Evolutionary conservation across 2,329 filamentous ascomycete genomes (phyloP), one percentile per base, ranked within the genome.

Genomic region (Sordariomycetes sp.): DNA sequence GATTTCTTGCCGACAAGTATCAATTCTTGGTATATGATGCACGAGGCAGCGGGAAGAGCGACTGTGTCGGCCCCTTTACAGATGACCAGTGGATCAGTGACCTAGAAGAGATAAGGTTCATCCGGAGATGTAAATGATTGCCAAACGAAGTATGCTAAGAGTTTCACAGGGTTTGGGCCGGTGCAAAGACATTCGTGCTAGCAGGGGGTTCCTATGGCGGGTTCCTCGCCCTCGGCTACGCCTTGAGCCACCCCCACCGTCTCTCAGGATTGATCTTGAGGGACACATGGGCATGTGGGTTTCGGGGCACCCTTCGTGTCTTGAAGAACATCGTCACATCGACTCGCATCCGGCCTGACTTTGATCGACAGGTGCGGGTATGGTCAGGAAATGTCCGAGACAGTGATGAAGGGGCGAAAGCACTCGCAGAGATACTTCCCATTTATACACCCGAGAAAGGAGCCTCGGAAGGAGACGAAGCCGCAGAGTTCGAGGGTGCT

Each of bases 121-220:
- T 34, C 19, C 21, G 12, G 7, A 14, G 10, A 12, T 11, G 8
- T 19, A 19, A n/a, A 21, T 14, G 7, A 11, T 26, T 23, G 11
- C 14, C 33, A 23, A 24, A 29, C 11, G 2, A n/a, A 23, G 8
- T 20, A 5, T 17, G 8, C 21, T 20, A 7, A 18, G 7, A n/a
- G 11, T 10, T n/a, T 12, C 11, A 17, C 28, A 49, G 46, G 21
- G 32, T 26, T 17, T 44, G 42, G 42, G 42, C 44, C 3, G 39
- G 40, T 5, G 43, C 37, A 5, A 42, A 47, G 5, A 43, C 24
- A 3, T 39, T 44, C n/a, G 30, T 46, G 10, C 41, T 50, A 3
- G 46, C 46, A 3, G 47, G 43, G 11, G 43, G 42, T 10, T 49
- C 46, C 3, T 50, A 48, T 20, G 46, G 46, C 8, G 47, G 43